phyloP scores from a whole-genome alignment of 2,329 filamentous ascomycete genomes.

The Clonostachys rosea region DNA sequence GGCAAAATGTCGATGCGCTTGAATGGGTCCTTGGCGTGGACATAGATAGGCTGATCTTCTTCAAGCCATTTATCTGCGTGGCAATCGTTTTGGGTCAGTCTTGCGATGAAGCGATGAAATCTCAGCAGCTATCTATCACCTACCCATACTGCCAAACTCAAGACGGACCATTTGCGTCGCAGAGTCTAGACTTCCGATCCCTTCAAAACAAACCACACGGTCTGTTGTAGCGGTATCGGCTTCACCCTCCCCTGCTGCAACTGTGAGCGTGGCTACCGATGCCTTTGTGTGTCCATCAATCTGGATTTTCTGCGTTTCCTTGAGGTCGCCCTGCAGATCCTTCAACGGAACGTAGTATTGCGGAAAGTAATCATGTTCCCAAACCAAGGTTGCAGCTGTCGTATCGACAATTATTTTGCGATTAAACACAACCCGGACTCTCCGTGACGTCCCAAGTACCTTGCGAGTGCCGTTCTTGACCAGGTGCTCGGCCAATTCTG shows the following conservation, averaged over 20 bases:
- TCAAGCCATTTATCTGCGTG: constrained; percentile 36
- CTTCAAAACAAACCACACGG: constrained; percentile 28
- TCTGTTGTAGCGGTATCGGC: constrained; percentile 18
- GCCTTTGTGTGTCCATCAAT: constrained; percentile 14
- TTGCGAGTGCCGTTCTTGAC: constrained; percentile 12
- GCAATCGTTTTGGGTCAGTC: neutral
- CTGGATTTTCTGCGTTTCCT: constrained; percentile 16
- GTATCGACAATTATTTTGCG: constrained; percentile 28
- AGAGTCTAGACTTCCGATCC: constrained; percentile 25
- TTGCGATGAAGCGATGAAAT: neutral
- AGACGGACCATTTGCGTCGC: constrained; percentile 24
- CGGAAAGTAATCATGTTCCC: constrained; percentile 43
- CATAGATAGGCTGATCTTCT: constrained; percentile 53
- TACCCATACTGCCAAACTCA: constrained; percentile 27
- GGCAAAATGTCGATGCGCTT: constrained; percentile 58
- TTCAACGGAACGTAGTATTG: constrained; percentile 32
- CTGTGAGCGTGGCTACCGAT: constrained; percentile 20
- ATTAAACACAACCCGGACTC: constrained; percentile 25
- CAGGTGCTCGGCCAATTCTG: constrained; percentile 16
- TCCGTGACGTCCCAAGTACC: constrained; percentile 13
- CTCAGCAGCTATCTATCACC: neutral
- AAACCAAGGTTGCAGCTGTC: constrained; percentile 26
- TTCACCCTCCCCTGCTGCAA: constrained; percentile 14
- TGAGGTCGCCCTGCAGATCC: constrained; percentile 16
- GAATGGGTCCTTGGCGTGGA: constrained; percentile 65